Evolutionary conservation across 2,329 filamentous ascomycete genomes (phyloP), one percentile per base, ranked within the genome.

Genomic region (Ophiostoma ulmi): DNA sequence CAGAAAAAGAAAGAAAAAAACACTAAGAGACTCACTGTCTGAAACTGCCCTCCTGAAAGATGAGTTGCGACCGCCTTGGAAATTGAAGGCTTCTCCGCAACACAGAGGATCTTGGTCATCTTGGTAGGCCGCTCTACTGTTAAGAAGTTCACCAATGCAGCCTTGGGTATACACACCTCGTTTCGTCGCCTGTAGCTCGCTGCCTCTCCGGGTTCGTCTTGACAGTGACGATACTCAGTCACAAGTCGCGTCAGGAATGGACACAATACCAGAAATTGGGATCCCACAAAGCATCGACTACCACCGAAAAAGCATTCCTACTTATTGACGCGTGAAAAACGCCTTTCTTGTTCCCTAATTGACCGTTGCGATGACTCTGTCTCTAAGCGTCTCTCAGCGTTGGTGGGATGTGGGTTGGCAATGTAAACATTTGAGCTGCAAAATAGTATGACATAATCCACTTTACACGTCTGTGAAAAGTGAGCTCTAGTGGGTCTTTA

Each of bases 31-130:
- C 89, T 79, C 80, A 96, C 93, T 70, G 87, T 89, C 78, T 87
- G 86, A 72, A 89, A 84, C 22, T 83, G 82, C 67, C 92, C 92
- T 68, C 95, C 94, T 41, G 91, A 91, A 38, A 99, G 86, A 83
- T 98, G 94, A 71, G 89, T 87, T 55, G 95, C 92, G 68, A 99
- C 94, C 52, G 94, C 93, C 80, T 95, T 97, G 71, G 95, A 93
- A 73, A 99, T 97, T 61, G 94, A 97, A 48, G 93, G 93, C 85
- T 99, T 87, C 75, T 87, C 85, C 61, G 85, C 85, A 75, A 87
- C 85, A 74, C 85, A 87, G 14, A 87, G 78, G 55, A 87, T 81
- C 76, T 78, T 85, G 80, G 87, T 87, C 78, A 81, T 84, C 69
- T 73, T 78, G 73, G 1, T 41, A 13, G 58, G 58, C 13, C 5